These are phyloP conservation scores for Paxillus involutus DNA, from an alignment of 768 basidiomycete species.

Conservation along the genomic window DNA sequence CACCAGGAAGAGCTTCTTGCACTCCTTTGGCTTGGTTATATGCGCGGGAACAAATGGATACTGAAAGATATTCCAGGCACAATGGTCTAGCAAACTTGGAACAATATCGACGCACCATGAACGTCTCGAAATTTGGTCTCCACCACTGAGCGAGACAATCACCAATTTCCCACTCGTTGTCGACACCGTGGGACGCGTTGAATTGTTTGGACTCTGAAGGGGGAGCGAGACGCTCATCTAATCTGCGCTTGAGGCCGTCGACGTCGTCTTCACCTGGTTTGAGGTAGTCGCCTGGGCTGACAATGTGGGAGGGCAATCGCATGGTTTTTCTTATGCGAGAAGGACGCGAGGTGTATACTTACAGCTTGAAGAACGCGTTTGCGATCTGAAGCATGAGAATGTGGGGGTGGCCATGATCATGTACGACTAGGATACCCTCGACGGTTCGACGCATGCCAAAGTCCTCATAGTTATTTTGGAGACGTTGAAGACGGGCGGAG, in stretches of 20 bases:
- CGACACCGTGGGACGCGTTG: conserved; percentile 71
- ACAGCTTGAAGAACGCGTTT: conserved; percentile 99
- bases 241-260: conserved; percentile 83
- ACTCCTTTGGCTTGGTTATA: conserved; percentile 96
- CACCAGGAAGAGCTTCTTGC: conserved; percentile 93
- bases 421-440: conserved; percentile 75
- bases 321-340: not conserved
- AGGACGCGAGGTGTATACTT: conserved; percentile 27
- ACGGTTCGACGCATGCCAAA: conserved; percentile 96
- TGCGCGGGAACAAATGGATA: conserved; percentile 95
- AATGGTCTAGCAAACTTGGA: not conserved
- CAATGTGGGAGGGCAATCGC: not conserved
- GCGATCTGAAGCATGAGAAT: conserved; percentile 98
- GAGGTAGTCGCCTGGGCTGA: conserved; percentile 96
- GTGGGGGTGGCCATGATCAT: conserved; percentile 97
- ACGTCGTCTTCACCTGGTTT: conserved; percentile 94
- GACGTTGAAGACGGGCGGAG: conserved; percentile 86
- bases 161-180: conserved; percentile 94
- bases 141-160: conserved; percentile 99
- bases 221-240: conserved; percentile 89
- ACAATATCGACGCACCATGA: conserved; percentile 70
- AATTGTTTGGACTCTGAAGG: conserved; percentile 73
- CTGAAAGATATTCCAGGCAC: conserved; percentile 37
- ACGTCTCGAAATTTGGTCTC: conserved; percentile 97
- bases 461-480: conserved; percentile 96